phyloP scores from a whole-genome alignment of 1,284 basidiomycete species.

The Ceratorhiza oryzae-sativae region DNA sequence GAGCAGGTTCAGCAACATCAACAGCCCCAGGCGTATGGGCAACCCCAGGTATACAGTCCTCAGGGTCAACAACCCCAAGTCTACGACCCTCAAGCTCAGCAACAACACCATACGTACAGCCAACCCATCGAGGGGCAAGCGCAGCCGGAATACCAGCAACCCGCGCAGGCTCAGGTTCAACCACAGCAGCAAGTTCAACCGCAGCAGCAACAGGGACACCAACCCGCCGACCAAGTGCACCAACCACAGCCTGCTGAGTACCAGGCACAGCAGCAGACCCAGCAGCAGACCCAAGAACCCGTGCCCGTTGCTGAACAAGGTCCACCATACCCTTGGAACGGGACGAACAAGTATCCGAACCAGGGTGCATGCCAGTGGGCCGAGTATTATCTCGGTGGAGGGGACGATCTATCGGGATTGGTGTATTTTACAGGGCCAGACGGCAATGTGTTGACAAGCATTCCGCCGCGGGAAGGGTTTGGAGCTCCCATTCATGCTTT shows the following conservation, averaged over 20 bases:
- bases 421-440: constrained; percentile 42
- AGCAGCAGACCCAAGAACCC: constrained; percentile 31
- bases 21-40: constrained; percentile 27
- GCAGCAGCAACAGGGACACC: constrained; percentile 34
- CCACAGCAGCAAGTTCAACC: not conserved
- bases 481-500: constrained; percentile 15
- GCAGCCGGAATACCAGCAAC: constrained; percentile 41
- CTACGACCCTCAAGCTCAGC: not conserved
- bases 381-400: constrained; percentile 53
- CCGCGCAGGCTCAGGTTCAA: constrained; percentile 15
- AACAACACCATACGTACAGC: constrained; percentile 31
- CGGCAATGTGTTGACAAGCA: constrained; percentile 19
- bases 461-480: constrained; percentile 20
- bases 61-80: not conserved
- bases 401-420: constrained; percentile 40
- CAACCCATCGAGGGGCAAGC: constrained; percentile 44
- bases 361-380: constrained; percentile 82
- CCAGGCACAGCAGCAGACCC: constrained; percentile 44
- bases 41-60: not conserved
- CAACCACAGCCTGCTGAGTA: constrained; percentile 43
- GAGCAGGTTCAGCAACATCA: constrained; percentile 30
- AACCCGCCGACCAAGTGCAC: constrained; percentile 46
- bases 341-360: constrained; percentile 68
- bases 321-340: constrained; percentile 75
- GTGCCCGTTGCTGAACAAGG: constrained; percentile 49